Percentiles rank a stretch among this genome's conserved stretches.
Conservation (phyloP, 768 basidiomycete genomes). For the Amanita jacksonii region DNA sequence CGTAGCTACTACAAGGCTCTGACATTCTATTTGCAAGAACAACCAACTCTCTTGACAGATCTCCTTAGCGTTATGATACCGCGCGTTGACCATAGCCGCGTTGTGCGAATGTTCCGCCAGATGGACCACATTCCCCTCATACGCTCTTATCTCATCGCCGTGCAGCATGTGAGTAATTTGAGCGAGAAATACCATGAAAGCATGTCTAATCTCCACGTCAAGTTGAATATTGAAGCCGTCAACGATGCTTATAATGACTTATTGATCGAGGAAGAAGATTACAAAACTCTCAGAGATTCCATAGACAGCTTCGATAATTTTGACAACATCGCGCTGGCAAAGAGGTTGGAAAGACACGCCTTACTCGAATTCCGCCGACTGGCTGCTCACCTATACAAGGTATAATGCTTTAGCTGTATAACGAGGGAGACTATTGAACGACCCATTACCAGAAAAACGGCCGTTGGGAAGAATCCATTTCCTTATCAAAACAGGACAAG, state of each 20-base stretch:
- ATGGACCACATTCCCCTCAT: slow-evolving; percentile 95
- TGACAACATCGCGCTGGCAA: slow-evolving; percentile 81
- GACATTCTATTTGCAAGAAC: slow-evolving; percentile 89
- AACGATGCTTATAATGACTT: slow-evolving; percentile 98
- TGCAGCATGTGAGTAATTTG: slow-evolving; percentile 68
- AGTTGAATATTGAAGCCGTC: slow-evolving; percentile 94
- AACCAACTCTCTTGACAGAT: slow-evolving; percentile 89
- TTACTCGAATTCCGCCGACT: slow-evolving; percentile 92
- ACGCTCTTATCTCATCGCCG: slow-evolving; percentile 92
- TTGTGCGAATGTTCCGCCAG: slow-evolving; percentile 92
- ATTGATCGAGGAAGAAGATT: slow-evolving; percentile 98
- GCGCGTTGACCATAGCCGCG: slow-evolving; percentile 90
- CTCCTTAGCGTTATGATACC: slow-evolving; percentile 87
- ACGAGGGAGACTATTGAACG: background rate
- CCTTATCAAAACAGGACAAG: slow-evolving; percentile 92
- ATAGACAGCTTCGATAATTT: slow-evolving; percentile 99
- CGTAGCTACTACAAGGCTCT: slow-evolving; percentile 88
- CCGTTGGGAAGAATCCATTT: slow-evolving; percentile 95
- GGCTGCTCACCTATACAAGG: slow-evolving; percentile 95
- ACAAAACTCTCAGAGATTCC: slow-evolving; percentile 93
- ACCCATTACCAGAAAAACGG: slow-evolving; percentile 66
- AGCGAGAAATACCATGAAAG: background rate
- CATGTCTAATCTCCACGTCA: background rate
- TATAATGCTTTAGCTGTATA: slow-evolving; percentile 16
- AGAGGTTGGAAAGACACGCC: slow-evolving; percentile 80